A percentile compares a stretch with the other conserved stretches of the same genome.
phyloP scores from a whole-genome alignment of 176 grass and related monocot species.

The Oryza longistaminata region DNA sequence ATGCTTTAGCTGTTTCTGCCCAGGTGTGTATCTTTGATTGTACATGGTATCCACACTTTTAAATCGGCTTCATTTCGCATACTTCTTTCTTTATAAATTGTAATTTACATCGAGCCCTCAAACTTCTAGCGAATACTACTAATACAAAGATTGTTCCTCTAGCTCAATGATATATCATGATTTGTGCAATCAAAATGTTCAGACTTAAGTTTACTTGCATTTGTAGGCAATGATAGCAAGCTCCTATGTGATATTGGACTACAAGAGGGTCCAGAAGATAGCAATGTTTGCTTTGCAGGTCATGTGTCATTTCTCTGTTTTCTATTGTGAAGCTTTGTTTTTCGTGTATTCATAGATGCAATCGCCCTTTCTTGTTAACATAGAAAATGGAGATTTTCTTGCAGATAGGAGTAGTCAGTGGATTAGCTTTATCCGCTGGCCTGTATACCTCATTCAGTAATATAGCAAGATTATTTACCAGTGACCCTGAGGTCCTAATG shows the following conservation, averaged over 20 bases:
- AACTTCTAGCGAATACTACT: constrained; percentile 5
- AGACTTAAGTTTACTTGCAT: constrained; percentile 32
- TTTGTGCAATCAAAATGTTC: constrained; percentile 4
- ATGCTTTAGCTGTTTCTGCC: constrained; percentile 67
- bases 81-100: neutral
- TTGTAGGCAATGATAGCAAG: constrained; percentile 81
- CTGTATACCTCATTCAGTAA: constrained; percentile 76
- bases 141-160: constrained; percentile 26
- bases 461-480: constrained; percentile 81
- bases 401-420: constrained; percentile 71
- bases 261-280: constrained; percentile 73
- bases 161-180: constrained; percentile 8
- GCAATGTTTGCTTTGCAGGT: constrained; percentile 74
- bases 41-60: neutral
- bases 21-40: constrained; percentile 32
- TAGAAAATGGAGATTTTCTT: constrained; percentile 25
- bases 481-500: constrained; percentile 72
- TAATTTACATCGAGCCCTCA: neutral
- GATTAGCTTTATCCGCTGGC: constrained; percentile 68
- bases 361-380: constrained; percentile 29
- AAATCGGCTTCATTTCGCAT: constrained; percentile 7
- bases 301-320: constrained; percentile 25
- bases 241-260: constrained; percentile 71
- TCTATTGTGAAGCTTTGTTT: neutral
- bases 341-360: neutral